phyloP scores from a whole-genome alignment of 345 rosid genomes.

The Tarenaya hassleriana region DNA sequence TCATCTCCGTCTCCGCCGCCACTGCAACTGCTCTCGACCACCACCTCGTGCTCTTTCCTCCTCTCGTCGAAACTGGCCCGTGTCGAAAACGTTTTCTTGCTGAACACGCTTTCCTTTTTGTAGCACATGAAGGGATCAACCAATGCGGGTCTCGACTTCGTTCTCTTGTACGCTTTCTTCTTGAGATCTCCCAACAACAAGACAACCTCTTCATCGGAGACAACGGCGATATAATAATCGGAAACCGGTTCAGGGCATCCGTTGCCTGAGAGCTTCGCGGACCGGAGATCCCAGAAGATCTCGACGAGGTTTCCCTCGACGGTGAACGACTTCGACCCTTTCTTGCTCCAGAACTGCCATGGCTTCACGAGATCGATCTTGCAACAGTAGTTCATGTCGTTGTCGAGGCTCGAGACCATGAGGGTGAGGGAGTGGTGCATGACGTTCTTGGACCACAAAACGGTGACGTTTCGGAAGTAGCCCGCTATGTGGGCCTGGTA shows the following conservation, averaged over 20 bases:
- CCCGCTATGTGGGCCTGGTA: conserved; percentile 69
- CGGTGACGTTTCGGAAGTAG: conserved; percentile 50
- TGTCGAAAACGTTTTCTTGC: conserved; percentile 68
- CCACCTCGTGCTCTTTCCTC: conserved; percentile 67
- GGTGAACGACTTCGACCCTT: conserved; percentile 59
- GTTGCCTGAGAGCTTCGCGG: conserved; percentile 60
- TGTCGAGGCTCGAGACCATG: conserved; percentile 52
- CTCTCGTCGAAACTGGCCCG: conserved; percentile 63
- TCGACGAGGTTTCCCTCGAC: conserved; percentile 64
- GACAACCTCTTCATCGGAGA: conserved; percentile 82
- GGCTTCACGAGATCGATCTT: conserved; percentile 74
- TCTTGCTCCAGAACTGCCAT: conserved; percentile 87
- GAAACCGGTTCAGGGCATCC: conserved; percentile 66
- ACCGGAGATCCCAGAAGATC: conserved; percentile 76
- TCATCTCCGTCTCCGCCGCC: conserved; percentile 46
- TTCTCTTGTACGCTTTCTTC: conserved; percentile 79
- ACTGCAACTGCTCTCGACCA: conserved; percentile 61
- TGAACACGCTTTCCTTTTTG: conserved; percentile 81
- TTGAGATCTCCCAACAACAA: conserved; percentile 72
- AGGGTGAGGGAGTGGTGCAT: conserved; percentile 68
- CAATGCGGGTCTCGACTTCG: conserved; percentile 70
- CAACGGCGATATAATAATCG: conserved; percentile 74
- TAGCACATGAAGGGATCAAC: conserved; percentile 50
- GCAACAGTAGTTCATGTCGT: conserved; percentile 44
- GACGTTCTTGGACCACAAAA: conserved; percentile 66